A percentile compares a stretch with the other conserved stretches of the same genome.
These are phyloP conservation scores for Microbotryomycetes sp. DNA, from an alignment of 1,284 basidiomycete species.

Conservation along the genomic window DNA sequence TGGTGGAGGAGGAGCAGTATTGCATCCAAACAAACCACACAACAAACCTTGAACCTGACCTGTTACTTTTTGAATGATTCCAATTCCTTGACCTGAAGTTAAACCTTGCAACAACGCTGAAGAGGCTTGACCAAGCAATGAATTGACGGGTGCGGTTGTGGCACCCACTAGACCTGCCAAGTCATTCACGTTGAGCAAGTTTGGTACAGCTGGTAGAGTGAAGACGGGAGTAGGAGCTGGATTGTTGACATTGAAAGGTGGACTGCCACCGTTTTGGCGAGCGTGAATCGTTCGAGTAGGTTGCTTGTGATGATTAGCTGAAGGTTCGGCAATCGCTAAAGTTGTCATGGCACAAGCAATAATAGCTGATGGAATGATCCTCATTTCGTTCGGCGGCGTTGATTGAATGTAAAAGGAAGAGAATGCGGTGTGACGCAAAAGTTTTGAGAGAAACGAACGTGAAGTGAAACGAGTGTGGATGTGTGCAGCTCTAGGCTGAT, in stretches of 20 bases:
- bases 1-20: neutral
- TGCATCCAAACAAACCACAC: conserved; percentile 6
- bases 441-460: neutral
- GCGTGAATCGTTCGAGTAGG: neutral
- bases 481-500: neutral
- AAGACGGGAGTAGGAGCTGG: conserved; percentile 11
- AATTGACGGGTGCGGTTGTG: neutral
- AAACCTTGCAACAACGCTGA: neutral
- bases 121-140: neutral
- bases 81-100: no score
- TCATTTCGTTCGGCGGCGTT: neutral
- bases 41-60: neutral
- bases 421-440: neutral
- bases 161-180: conserved; percentile 1
- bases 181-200: neutral
- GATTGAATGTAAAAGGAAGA: neutral
- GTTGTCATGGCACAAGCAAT: neutral
- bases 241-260: conserved; percentile 1
- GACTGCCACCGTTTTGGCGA: neutral
- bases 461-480: neutral
- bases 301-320: neutral
- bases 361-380: neutral
- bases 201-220: neutral
- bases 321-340: neutral
- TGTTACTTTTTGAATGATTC: neutral